phyloP scores from a whole-genome alignment of 2,329 filamentous ascomycete species.

The Fusarium sp. region DNA sequence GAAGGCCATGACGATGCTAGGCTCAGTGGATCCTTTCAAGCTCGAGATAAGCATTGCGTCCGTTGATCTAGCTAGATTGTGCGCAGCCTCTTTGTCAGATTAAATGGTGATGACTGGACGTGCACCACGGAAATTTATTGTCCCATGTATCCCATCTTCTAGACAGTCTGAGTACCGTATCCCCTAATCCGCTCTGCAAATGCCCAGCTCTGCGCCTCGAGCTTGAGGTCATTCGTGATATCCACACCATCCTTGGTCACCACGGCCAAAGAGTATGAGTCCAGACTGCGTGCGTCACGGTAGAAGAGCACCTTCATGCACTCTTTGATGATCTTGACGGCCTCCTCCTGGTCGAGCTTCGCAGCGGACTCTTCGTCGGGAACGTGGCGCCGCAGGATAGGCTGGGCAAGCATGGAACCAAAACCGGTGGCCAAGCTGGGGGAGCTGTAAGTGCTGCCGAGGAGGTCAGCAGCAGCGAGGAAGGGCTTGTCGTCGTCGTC shows the following conservation, averaged over 20 bases:
- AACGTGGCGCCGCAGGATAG: constrained; percentile 87
- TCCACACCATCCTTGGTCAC: constrained; percentile 92
- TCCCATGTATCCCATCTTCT: constrained; percentile 39
- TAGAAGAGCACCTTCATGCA: constrained; percentile 99
- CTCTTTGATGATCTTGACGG: constrained; percentile 86
- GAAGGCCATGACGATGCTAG: constrained; percentile 17
- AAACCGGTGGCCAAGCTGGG: constrained; percentile 95
- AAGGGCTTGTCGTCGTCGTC: constrained; percentile 87
- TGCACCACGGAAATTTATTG: constrained; percentile 14
- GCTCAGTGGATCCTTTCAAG: constrained; percentile 13
- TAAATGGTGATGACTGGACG: constrained; percentile 17
- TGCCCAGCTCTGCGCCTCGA: constrained; percentile 97
- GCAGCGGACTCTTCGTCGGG: constrained; percentile 86
- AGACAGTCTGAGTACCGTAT: constrained; percentile 88
- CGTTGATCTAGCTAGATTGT: constrained; percentile 23
- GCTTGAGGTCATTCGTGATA: constrained; percentile 85
- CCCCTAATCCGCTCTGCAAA: constrained; percentile 96
- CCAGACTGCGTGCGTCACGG: constrained; percentile 92
- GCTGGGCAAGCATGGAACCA: constrained; percentile 92
- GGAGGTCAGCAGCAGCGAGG: constrained; percentile 90
- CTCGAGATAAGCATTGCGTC: constrained; percentile 12
- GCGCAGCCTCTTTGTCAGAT: constrained; percentile 21
- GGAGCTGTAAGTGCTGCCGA: constrained; percentile 91
- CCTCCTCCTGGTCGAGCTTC: constrained; percentile 82
- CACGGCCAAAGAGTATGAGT: constrained; percentile 92